Evolutionary conservation across 1,284 basidiomycete species (phyloP), one percentile per base, ranked within the genome.

Genomic region (Tilletia horrida): DNA sequence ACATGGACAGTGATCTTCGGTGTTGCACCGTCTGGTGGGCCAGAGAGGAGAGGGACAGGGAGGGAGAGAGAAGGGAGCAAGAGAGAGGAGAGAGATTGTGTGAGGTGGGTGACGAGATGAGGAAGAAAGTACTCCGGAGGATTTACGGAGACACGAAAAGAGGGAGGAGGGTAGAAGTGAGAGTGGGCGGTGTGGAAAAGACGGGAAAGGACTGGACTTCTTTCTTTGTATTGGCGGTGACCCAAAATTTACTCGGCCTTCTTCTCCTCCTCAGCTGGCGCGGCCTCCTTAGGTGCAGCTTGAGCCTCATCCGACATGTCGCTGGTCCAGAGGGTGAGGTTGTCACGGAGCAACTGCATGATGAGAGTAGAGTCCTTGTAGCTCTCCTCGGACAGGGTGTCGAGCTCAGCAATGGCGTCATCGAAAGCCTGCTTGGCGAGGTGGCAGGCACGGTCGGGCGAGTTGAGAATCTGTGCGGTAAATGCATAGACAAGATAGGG

Each of bases 351-450:
- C 74, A 98, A 86, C 85, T 98, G 95, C 95, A 98, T 98, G 86
- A 98, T 98, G 80, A 97, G 87, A 62, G 85, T 96, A 91, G 72
- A 80, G 78, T 83, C 82, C 88, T 98, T 97, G 91, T 98, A 98
- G 85, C 90, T 92, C 88, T 98, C 95, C 86, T 98, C 95, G 77
- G 93, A 97, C 70, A 98, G 89, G 45, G 95, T 98, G 87, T 98
- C 95, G 82, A 98, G 92, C 86, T 98, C 95, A 77, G 95, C 95
- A 83, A 98, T 98, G 66, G 96, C 96, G 84, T 98, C 96, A 80
- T 98, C 95, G 83, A 98, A 98, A 23, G 95, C 95, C 86, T 97
- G 94, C 88, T 98, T 98, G 84, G 95, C 95, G 78, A 97, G 91
- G 84, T 97, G 94, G 87, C 95, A 98, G 70, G 95, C 95, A 84